Evolutionary conservation across 305 asterid species (phyloP), one percentile per base, ranked within the genome.

Genomic region (Fraxinus nigra): DNA sequence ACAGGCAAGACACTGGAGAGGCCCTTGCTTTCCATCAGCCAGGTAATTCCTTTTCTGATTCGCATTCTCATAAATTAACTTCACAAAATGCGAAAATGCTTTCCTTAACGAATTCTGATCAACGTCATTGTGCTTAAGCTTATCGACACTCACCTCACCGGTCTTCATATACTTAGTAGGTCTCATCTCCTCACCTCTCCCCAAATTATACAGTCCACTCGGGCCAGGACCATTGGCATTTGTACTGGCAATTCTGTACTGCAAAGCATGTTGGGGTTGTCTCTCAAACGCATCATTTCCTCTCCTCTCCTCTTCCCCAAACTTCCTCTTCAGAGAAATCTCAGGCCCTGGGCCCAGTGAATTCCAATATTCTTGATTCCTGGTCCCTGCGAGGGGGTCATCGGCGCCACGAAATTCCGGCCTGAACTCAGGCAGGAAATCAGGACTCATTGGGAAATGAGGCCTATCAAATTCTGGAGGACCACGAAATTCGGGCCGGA

Each of bases 221-320:
- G 91, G 82, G 24, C 94, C 95, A 0, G 92, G 88, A 63, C 87
- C 89, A 65, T 70, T 86, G 9, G 81, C 92, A 74, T 14, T 84
- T 67, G 37, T 79, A 73, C 82, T 80, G 59, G 76, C 77, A 84
- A 82, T 92, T 13, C 97, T 98, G 79, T 91, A 93, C 88, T 94
- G 97, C 90, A 95, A 87, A 85, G 93, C 92, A 89, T 95, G 95
- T 76, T 89, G 95, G 78, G 96, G 93, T 85, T 92, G 97, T 89
- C 98, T 94, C 87, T 91, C 98, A 82, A 90, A 89, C 78, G 91
- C 97, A 86, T 93, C 97, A 43, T 84, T 86, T 84, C 85, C 90
- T 78, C 81, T 90, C 84, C 91, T 89, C 79, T 92, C 97, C 63
- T 91, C 95, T 18, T 92, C 97, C 83, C 91, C 94, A 75, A 92